Percentiles rank a stretch among this genome's conserved stretches.
Conservation (phyloP, 345 rosid genomes). For the Bruguiera gymnorhiza region DNA sequence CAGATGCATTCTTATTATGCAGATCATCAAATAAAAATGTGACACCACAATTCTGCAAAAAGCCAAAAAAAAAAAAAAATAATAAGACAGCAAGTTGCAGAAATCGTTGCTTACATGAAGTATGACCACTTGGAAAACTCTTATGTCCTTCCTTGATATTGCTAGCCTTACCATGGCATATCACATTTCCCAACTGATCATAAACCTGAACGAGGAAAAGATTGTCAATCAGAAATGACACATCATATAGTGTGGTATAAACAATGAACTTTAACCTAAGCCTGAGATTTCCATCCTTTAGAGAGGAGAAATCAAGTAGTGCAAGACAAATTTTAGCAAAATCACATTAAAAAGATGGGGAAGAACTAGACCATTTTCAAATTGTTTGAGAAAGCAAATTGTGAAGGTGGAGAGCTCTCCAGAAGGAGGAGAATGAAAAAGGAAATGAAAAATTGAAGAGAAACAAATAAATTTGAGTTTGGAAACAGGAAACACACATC, state of each 20-base stretch:
- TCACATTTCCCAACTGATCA: slow-evolving; percentile 55
- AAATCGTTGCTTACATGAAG: slow-evolving; percentile 49
- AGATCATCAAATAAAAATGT: not conserved
- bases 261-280: too few relatives aligned
- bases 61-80: not conserved
- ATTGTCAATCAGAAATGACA: not conserved
- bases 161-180: slow-evolving; percentile 59
- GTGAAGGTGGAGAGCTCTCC: too few relatives aligned
- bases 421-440: not conserved
- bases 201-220: slow-evolving; percentile 26
- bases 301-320: too few relatives aligned
- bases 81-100: not conserved
- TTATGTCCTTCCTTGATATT: slow-evolving; percentile 78
- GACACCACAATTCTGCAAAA: not conserved
- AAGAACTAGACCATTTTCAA: too few relatives aligned
- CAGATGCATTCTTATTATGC: too few relatives aligned
- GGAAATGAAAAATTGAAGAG: not conserved
- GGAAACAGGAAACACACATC: slow-evolving; percentile 31
- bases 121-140: slow-evolving; percentile 90
- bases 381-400: too few relatives aligned
- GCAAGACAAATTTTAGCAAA: too few relatives aligned
- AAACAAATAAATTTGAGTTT: not conserved
- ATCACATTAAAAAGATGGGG: too few relatives aligned
- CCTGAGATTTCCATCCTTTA: too few relatives aligned
- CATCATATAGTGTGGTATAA: too few relatives aligned